Conservation (phyloP, 2,329 filamentous ascomycete species). For the Albifimbria verrucaria region DNA sequence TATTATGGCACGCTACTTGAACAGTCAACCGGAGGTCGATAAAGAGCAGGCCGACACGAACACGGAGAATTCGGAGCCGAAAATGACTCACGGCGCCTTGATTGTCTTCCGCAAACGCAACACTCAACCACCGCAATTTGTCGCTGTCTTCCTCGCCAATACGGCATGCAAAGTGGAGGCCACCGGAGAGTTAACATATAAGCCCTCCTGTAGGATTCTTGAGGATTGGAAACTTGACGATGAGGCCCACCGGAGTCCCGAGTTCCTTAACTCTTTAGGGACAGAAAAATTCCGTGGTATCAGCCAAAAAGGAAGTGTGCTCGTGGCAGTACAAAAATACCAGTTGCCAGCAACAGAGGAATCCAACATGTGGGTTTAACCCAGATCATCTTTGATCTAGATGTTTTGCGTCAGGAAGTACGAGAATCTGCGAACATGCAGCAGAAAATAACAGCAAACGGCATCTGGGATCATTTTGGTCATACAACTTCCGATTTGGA, state of each 20-base stretch:
- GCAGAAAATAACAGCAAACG: too few relatives aligned
- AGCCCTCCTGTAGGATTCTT: too few relatives aligned
- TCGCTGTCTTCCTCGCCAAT: too few relatives aligned
- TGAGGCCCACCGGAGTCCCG: background rate
- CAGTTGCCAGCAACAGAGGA: background rate
- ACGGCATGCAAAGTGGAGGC: too few relatives aligned
- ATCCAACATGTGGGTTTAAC: constrained; percentile 2
- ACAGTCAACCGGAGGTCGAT: background rate
- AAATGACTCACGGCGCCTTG: background rate
- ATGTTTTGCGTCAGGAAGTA: background rate
- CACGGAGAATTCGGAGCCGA: background rate
- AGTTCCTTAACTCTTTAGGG: background rate
- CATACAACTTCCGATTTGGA: too few relatives aligned
- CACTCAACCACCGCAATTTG: too few relatives aligned
- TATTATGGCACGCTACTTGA: background rate
- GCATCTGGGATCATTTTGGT: too few relatives aligned
- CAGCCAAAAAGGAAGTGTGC: background rate
- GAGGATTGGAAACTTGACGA: too few relatives aligned
- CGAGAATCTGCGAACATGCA: background rate
- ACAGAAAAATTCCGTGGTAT: background rate
- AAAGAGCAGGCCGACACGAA: background rate
- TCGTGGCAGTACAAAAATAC: constrained; percentile 3
- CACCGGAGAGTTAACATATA: too few relatives aligned
- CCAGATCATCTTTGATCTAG: constrained; percentile 7
- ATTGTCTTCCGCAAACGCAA: too few relatives aligned